phyloP scores from a whole-genome alignment of 202 grass and related monocot genomes.

The Saccharum hybrid region DNA sequence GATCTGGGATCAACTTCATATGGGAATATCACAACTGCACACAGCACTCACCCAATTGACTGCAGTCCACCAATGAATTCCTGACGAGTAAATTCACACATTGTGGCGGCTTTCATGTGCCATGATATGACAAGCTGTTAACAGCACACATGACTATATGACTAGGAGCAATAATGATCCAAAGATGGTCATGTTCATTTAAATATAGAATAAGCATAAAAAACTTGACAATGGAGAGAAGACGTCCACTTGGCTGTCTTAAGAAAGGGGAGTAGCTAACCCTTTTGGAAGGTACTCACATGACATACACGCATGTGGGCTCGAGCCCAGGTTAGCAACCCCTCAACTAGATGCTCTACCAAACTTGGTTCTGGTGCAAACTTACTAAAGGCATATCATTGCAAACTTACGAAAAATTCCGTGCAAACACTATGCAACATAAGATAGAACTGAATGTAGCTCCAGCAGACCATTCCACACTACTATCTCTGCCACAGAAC shows the following conservation, averaged over 20 bases:
- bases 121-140: constrained; percentile 97
- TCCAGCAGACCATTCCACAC: neutral
- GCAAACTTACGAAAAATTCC: neutral
- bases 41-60: constrained; percentile 77
- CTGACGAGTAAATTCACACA: constrained; percentile 96
- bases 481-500: neutral
- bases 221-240: neutral
- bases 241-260: neutral
- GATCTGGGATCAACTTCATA: neutral
- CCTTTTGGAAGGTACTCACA: neutral
- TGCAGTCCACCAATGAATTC: constrained; percentile 91
- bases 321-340: neutral
- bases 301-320: neutral
- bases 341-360: neutral
- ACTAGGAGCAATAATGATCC: constrained; percentile 29
- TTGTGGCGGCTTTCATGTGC: constrained; percentile 99
- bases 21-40: constrained; percentile 22
- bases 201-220: constrained; percentile 3
- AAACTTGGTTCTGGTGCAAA: neutral
- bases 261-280: neutral
- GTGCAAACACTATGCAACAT: constrained; percentile 25
- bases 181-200: constrained; percentile 4
- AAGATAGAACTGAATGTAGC: constrained; percentile 18
- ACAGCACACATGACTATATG: constrained; percentile 45
- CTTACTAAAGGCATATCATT: neutral